Base-by-base conservation (phyloP, 192 early-diverging fungal genomes). In the Chytriomyces sp. region DNA sequence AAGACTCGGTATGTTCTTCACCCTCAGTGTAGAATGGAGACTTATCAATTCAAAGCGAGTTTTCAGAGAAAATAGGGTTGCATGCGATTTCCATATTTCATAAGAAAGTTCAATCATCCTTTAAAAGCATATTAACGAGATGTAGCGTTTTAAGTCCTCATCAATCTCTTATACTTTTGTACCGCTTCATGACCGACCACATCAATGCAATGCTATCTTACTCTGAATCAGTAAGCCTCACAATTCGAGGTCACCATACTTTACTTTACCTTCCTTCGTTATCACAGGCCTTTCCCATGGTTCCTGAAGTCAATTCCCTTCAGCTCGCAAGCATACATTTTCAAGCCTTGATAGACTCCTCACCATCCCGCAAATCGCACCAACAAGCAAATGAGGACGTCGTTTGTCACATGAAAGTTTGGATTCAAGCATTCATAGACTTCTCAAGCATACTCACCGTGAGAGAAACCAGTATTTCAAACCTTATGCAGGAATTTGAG, bases 401-500 rank as follows among this genome's bases (percentile, higher is more conserved):
- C 8, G 25, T 64, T 28, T 30, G 22, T 31, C 39, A 64, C 62
- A 44, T 64, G 39, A 39, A 39, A 64, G 7, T n/a, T 2, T 64
- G 62, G 62, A 39, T 64, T 6, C 14, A 12, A n/a, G 12, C 57
- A 0, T 26, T 72, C 33, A 66, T 39, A 3, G 37, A 25, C n/a
- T 61, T 34, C 33, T 40, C 57, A 59, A 62, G 63, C 10, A 39
- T 77, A 33, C 44, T 77, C 5, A 5, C 34, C 0, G 33, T 74
- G 14, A 52, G 73, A 7, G 79, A 80, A 17, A 28, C 28, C 1
- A 14, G 58, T 1, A 59, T 80, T 25, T 31, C 31, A 7, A 7
- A 25, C 14, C 65, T 73, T 44, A 26, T 62, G 14, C 57, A 77
- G 32, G 34, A 77, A 30, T 80, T 77, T 63, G 39, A 70, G 38